Evolutionary conservation across 202 grass and related monocot species (phyloP).

Genomic region (Panicum virgatum): DNA sequence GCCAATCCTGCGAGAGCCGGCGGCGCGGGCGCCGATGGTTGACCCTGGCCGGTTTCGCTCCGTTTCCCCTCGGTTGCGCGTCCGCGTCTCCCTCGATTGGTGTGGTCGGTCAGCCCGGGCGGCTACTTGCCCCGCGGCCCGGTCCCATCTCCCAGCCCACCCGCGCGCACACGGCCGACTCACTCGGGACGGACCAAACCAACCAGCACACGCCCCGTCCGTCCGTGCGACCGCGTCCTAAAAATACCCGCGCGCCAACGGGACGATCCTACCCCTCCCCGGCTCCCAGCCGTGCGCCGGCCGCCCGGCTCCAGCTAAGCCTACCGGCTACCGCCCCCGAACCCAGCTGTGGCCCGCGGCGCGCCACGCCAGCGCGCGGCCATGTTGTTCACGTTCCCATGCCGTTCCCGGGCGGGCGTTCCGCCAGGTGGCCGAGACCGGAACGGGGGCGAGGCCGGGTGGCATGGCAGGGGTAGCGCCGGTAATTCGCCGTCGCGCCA

Average conservation of each 20-base stretch:
- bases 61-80: neutral
- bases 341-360: neutral
- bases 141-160: neutral
- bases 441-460: neutral
- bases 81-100: neutral
- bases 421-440: neutral
- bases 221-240: conserved; percentile 2
- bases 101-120: conserved; percentile 68
- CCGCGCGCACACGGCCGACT: neutral
- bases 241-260: neutral
- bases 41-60: neutral
- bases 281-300: neutral
- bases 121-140: conserved; percentile 11
- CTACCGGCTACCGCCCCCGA: neutral
- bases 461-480: conserved; percentile 21
- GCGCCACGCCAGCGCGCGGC: conserved; percentile 1
- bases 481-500: conserved; percentile 3
- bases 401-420: neutral
- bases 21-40: neutral
- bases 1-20: neutral
- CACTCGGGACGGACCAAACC: neutral
- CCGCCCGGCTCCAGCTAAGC: neutral
- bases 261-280: conserved; percentile 19
- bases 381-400: conserved; percentile 16
- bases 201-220: conserved; percentile 24